Percentiles rank a stretch among this genome's conserved stretches.
Conservation (phyloP, 163 green algal genomes). For the Chlorella variabilis region DNA sequence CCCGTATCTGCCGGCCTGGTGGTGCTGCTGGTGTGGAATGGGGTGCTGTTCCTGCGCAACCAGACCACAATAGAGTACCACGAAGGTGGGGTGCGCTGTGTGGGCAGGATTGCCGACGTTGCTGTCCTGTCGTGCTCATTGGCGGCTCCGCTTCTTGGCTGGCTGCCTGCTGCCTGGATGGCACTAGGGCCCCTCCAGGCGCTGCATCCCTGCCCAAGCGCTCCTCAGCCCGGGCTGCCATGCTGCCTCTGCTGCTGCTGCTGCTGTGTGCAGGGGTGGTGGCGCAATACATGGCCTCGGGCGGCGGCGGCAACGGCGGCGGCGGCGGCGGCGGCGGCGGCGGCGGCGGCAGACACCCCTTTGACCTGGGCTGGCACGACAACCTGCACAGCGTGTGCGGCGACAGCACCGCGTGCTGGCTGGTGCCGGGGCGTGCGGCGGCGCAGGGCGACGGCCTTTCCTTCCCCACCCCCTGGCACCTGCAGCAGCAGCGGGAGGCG, state of each 20-base stretch:
- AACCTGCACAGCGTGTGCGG: slow-evolving; percentile 53
- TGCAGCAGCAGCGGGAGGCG: not conserved
- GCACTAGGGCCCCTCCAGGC: no score
- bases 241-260: no score
- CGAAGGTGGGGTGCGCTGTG: slow-evolving; percentile 64
- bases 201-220: not conserved
- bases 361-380: slow-evolving; percentile 48
- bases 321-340: slow-evolving; percentile 16
- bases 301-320: slow-evolving; percentile 10
- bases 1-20: slow-evolving; percentile 66
- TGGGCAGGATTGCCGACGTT: no score
- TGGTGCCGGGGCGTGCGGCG: slow-evolving; percentile 18
- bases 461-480: slow-evolving; percentile 7
- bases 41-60: slow-evolving; percentile 70
- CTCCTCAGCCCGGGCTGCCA: no score
- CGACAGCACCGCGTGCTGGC: slow-evolving; percentile 14
- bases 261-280: slow-evolving; percentile 30
- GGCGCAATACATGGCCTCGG: not conserved
- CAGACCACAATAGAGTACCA: slow-evolving; percentile 90
- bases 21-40: slow-evolving; percentile 82
- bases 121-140: no score
- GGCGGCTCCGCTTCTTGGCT: no score
- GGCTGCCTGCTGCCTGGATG: no score
- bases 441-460: slow-evolving; percentile 31
- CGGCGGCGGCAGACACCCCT: slow-evolving; percentile 46